Percentiles rank a stretch among this genome's conserved stretches.
Conservation (phyloP, 805 yeast species). For the Ogataea trehaloabstinens region DNA sequence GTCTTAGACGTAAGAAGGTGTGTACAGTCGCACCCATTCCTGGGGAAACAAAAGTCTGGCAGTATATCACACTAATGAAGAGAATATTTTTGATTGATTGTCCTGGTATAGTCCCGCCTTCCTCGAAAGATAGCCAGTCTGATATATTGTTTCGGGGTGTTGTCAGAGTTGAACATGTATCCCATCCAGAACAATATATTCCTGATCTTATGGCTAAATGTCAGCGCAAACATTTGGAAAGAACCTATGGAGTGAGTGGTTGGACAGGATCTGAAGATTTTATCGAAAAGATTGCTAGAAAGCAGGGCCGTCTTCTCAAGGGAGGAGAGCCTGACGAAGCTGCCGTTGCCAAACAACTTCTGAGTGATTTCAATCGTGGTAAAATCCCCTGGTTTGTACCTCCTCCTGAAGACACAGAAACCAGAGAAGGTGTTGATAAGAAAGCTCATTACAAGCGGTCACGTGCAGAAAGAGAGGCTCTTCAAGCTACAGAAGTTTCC, state of each 20-base stretch:
- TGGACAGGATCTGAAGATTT: conserved; percentile 82
- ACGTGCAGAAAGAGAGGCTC: conserved; percentile 47
- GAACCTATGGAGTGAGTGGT: conserved; percentile 92
- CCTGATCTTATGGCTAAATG: conserved; percentile 84
- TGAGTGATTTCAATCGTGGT: conserved; percentile 95
- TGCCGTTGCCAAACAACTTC: conserved; percentile 85
- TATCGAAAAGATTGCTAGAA: conserved; percentile 86
- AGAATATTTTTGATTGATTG: conserved; percentile 93
- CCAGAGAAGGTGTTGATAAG: conserved; percentile 55
- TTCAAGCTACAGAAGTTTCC: too few relatives aligned
- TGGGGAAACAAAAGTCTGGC: conserved; percentile 99
- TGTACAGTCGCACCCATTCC: conserved; percentile 98
- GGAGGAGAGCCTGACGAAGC: conserved; percentile 98
- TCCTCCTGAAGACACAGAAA: conserved; percentile 71
- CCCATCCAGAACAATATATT: conserved; percentile 92
- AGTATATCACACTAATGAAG: conserved; percentile 95
- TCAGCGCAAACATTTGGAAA: conserved; percentile 84
- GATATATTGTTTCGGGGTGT: conserved; percentile 96
- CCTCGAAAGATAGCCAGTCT: conserved; percentile 81
- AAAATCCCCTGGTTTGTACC: conserved; percentile 97
- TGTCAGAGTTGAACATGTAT: conserved; percentile 96
- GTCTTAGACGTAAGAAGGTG: conserved; percentile 90
- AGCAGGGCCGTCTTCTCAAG: conserved; percentile 86
- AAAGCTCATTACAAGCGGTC: conserved; percentile 52
- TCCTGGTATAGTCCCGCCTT: conserved; percentile 99